Percentiles rank a stretch among this genome's conserved stretches.
These are phyloP conservation scores for Leccinum broughii DNA, from an alignment of 768 basidiomycete species.

Conservation along the genomic window DNA sequence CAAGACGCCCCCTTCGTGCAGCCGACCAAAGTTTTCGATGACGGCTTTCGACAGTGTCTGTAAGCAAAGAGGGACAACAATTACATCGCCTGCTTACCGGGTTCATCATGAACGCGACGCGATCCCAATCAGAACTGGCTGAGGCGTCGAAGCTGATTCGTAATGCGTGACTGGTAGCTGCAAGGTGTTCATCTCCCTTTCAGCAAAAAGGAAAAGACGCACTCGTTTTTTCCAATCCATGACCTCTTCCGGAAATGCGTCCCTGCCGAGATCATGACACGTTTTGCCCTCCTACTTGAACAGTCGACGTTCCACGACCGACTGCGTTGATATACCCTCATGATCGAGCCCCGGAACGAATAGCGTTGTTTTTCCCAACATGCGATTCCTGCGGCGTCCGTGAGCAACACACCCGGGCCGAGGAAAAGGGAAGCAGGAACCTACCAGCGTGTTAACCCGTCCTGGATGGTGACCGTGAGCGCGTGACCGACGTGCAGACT, in stretches of 20 bases:
- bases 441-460: constrained; percentile 84
- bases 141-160: constrained; percentile 86
- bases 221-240: constrained; percentile 99
- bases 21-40: constrained; percentile 83
- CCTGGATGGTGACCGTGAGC: constrained; percentile 88
- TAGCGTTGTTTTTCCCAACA: constrained; percentile 87
- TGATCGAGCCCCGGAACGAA: constrained; percentile 97
- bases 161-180: constrained; percentile 91
- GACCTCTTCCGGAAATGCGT: constrained; percentile 80
- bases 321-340: constrained; percentile 97
- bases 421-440: constrained; percentile 16
- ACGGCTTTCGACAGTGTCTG: constrained; percentile 80
- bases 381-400: constrained; percentile 61
- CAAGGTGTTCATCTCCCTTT: neutral
- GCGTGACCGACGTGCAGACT: constrained; percentile 94
- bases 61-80: neutral
- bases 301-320: constrained; percentile 93
- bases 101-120: constrained; percentile 96
- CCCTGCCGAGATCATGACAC: constrained; percentile 92
- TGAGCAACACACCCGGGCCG: too few species aligned
- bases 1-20: constrained; percentile 89
- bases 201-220: too few species aligned
- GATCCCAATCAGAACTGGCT: too few species aligned
- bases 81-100: constrained; percentile 48
- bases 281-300: constrained; percentile 77